Percentiles rank a stretch among this genome's conserved stretches.
phyloP scores from a whole-genome alignment of 2,329 filamentous ascomycete genomes.

The Alternaria postmessia region DNA sequence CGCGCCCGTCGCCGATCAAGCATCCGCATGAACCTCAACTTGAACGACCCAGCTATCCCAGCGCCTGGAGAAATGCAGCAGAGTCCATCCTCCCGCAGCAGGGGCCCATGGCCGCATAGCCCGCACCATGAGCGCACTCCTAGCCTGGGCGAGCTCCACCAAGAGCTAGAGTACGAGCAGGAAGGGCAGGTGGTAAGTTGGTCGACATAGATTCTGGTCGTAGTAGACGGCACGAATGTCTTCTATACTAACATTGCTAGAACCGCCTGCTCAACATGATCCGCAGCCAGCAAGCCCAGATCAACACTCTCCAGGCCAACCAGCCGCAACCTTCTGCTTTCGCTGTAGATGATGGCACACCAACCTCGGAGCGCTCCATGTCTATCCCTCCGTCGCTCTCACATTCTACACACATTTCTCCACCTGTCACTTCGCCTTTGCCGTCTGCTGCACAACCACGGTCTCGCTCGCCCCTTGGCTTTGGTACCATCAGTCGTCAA shows the following conservation, averaged over 20 bases:
- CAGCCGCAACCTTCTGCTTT: slow-evolving; percentile 52
- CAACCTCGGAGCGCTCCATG: slow-evolving; percentile 58
- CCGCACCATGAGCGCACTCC: slow-evolving; percentile 72
- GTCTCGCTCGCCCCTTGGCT: slow-evolving; percentile 46
- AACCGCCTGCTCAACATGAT: slow-evolving; percentile 82
- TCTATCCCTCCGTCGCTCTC: slow-evolving; percentile 48
- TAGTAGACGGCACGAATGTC: no score
- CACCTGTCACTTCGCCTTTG: slow-evolving; percentile 47
- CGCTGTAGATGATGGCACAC: slow-evolving; percentile 62
- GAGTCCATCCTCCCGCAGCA: slow-evolving; percentile 46
- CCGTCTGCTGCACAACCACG: slow-evolving; percentile 58
- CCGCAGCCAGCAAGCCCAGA: slow-evolving; percentile 75
- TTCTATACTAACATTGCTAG: slow-evolving; percentile 48
- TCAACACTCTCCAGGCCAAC: slow-evolving; percentile 63
- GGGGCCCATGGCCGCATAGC: slow-evolving; percentile 54
- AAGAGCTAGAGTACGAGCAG: slow-evolving; percentile 80
- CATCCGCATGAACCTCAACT: slow-evolving; percentile 75
- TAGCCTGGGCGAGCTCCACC: slow-evolving; percentile 78
- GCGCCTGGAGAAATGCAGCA: slow-evolving; percentile 73
- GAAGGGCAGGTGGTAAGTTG: slow-evolving; percentile 75
- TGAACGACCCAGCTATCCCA: slow-evolving; percentile 74
- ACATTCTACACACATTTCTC: slow-evolving; percentile 33
- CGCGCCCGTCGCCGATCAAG: slow-evolving; percentile 70
- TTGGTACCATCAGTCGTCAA: slow-evolving; percentile 53
- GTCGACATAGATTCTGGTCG: no score